Conservation (phyloP, 208 protist species). For the Leishmania turanica region DNA sequence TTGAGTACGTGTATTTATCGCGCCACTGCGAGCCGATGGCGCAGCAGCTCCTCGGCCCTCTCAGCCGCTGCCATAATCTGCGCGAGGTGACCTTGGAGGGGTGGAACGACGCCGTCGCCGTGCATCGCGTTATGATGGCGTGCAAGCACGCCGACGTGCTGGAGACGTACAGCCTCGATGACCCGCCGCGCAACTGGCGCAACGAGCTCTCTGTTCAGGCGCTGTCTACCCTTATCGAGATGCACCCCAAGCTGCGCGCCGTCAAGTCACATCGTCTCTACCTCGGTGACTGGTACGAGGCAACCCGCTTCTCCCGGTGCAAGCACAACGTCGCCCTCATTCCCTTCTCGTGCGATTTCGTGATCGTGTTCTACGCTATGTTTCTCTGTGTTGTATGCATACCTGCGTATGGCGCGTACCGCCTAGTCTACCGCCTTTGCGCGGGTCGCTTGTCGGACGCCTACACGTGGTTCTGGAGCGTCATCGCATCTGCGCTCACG, state of each 20-base stretch:
- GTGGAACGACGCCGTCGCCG: slow-evolving; percentile 86
- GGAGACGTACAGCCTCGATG: slow-evolving; percentile 79
- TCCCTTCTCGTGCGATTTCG: slow-evolving; percentile 77
- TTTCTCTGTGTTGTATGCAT: slow-evolving; percentile 67
- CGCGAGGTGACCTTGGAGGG: slow-evolving; percentile 78
- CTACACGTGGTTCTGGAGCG: slow-evolving; percentile 79
- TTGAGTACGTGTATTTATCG: slow-evolving; percentile 89
- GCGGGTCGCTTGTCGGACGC: slow-evolving; percentile 29
- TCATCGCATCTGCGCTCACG: slow-evolving; percentile 54
- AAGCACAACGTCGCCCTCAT: slow-evolving; percentile 90
- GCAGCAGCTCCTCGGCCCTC: slow-evolving; percentile 55
- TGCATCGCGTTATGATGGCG: slow-evolving; percentile 86
- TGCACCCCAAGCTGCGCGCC: slow-evolving; percentile 84
- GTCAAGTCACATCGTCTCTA: slow-evolving; percentile 79
- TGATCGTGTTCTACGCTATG: slow-evolving; percentile 58
- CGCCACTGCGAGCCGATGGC: slow-evolving; percentile 85
- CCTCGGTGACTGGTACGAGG: slow-evolving; percentile 79
- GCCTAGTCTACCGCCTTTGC: slow-evolving; percentile 34
- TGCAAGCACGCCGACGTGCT: slow-evolving; percentile 85
- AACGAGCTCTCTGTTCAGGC: slow-evolving; percentile 90
- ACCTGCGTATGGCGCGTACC: slow-evolving; percentile 56
- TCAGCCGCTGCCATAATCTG: slow-evolving; percentile 68
- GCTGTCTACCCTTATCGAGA: slow-evolving; percentile 86
- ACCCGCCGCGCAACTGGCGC: slow-evolving; percentile 75
- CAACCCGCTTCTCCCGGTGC: slow-evolving; percentile 87